These are phyloP conservation scores for Aspergillus sp. DNA, from an alignment of 2,329 filamentous ascomycete species.

Conservation along the genomic window DNA sequence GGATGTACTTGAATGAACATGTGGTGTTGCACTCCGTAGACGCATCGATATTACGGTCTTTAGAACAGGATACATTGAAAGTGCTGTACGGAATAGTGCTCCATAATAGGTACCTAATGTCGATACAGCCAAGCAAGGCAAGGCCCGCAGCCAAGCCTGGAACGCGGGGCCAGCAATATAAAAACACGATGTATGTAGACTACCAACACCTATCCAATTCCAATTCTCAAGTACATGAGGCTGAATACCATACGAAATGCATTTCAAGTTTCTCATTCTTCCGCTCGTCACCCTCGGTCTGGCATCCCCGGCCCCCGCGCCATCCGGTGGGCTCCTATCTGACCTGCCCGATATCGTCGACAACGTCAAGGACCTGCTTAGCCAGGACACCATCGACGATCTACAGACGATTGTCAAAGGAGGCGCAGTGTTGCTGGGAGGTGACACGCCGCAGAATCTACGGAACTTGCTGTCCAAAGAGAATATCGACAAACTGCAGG, in stretches of 20 bases:
- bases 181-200: not conserved
- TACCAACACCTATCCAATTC: not conserved
- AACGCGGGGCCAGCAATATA: not conserved
- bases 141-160: conserved; percentile 1
- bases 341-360: conserved; percentile 20
- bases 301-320: conserved; percentile 13
- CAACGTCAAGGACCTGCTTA: conserved; percentile 22
- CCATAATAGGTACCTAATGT: not conserved
- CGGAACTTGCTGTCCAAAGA: conserved; percentile 17
- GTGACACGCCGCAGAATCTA: conserved; percentile 22
- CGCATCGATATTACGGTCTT: too few relatives aligned
- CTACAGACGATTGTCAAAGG: conserved; percentile 20
- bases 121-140: not conserved
- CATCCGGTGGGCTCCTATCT: conserved; percentile 16
- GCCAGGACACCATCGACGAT: conserved; percentile 17
- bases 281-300: conserved; percentile 13
- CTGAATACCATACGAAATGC: not conserved
- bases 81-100: too few relatives aligned
- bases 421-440: conserved; percentile 23
- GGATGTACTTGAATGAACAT: too few relatives aligned
- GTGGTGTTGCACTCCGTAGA: too few relatives aligned
- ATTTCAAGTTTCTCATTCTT: conserved; percentile 15
- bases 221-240: conserved; percentile 1
- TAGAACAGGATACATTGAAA: too few relatives aligned
- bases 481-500: conserved; percentile 19